Percentiles rank a stretch among this genome's conserved stretches.
phyloP scores from a whole-genome alignment of 1,284 basidiomycete species.

The Tilletiopsis washingtonensis region DNA sequence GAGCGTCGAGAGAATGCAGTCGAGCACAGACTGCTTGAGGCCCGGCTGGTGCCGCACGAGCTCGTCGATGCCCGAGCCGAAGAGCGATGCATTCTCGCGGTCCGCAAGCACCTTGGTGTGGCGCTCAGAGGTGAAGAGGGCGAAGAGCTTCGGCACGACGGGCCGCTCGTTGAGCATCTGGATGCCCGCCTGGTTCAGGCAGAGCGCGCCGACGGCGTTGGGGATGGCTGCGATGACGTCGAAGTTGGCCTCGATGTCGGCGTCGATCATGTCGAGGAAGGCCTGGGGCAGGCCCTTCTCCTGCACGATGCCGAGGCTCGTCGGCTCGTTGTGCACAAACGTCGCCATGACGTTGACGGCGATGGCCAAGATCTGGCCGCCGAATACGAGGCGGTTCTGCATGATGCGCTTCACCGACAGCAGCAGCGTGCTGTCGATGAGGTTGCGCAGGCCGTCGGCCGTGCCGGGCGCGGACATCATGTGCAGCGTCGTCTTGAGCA shows the following conservation, averaged over 20 bases:
- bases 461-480: constrained; percentile 89
- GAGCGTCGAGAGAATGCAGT: constrained; percentile 64
- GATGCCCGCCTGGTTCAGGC: constrained; percentile 83
- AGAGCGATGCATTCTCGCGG: constrained; percentile 80
- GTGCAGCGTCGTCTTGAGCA: constrained; percentile 85
- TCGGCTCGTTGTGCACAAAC: constrained; percentile 98
- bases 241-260: constrained; percentile 60
- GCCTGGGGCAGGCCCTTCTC: constrained; percentile 82
- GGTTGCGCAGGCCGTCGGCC: constrained; percentile 82
- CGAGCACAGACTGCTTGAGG: constrained; percentile 70
- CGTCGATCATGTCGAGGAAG: constrained; percentile 77
- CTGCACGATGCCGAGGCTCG: constrained; percentile 82
- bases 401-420: constrained; percentile 83
- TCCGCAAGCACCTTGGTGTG: constrained; percentile 82
- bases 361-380: constrained; percentile 68
- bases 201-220: constrained; percentile 92
- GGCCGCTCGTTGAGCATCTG: constrained; percentile 65
- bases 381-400: constrained; percentile 71
- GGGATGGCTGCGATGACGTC: constrained; percentile 85
- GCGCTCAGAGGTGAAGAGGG: constrained; percentile 73
- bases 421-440: constrained; percentile 84
- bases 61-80: constrained; percentile 87
- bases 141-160: constrained; percentile 75
- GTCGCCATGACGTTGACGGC: constrained; percentile 93
- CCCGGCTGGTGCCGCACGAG: constrained; percentile 90